Evolutionary conservation across 2,329 filamentous ascomycete species (phyloP).

Genomic region (Arthrobotrys iridis): DNA sequence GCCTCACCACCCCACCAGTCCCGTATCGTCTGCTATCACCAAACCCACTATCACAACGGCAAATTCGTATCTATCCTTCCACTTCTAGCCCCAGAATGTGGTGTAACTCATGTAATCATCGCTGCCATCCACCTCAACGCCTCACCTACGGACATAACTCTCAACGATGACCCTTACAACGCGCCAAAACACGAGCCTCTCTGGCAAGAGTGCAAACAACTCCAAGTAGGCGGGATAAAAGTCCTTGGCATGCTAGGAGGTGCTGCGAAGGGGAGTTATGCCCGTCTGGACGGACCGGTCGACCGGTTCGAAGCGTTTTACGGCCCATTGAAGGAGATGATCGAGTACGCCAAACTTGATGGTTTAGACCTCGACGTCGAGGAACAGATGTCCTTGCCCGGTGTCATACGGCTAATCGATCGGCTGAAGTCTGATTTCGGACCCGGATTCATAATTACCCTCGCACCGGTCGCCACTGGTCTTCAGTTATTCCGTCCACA

Average conservation of each 20-base stretch:
- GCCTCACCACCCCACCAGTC: constrained; percentile 27
- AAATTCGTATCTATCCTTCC: constrained; percentile 72
- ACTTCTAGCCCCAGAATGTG: constrained; percentile 69
- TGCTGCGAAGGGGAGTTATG: constrained; percentile 78
- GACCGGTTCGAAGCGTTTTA: constrained; percentile 79
- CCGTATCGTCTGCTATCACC: constrained; percentile 70
- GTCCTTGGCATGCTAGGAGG: constrained; percentile 89
- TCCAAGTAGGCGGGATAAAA: constrained; percentile 79
- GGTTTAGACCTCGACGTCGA: constrained; percentile 84
- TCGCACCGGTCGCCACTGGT: constrained; percentile 83
- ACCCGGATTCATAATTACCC: constrained; percentile 75
- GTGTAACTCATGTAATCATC: constrained; percentile 82
- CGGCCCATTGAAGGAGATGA: constrained; percentile 71
- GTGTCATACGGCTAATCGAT: constrained; percentile 74
- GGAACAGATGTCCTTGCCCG: constrained; percentile 75
- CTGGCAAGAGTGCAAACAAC: constrained; percentile 78
- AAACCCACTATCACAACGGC: constrained; percentile 70
- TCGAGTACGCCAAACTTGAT: constrained; percentile 71
- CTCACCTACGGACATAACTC: constrained; percentile 72
- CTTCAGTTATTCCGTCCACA: constrained; percentile 69
- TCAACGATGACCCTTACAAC: constrained; percentile 82
- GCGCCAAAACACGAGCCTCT: constrained; percentile 74
- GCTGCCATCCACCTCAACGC: constrained; percentile 86
- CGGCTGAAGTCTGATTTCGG: constrained; percentile 76
- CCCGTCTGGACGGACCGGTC: constrained; percentile 68